Conservation (phyloP, 2,329 filamentous ascomycete species). For the Trichoderma sp. region DNA sequence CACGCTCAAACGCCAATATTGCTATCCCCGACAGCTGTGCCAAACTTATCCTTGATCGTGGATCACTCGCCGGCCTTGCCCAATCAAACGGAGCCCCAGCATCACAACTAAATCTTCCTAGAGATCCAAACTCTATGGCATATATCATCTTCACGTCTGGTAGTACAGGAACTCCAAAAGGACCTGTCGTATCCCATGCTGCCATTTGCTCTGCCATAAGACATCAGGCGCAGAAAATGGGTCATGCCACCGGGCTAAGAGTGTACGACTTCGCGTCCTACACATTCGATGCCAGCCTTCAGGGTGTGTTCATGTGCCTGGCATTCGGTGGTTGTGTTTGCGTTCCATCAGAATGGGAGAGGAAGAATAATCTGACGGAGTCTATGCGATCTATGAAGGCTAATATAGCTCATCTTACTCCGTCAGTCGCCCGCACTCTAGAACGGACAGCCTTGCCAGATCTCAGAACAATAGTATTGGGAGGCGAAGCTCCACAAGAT, state of each 20-base stretch:
- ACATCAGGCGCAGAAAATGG: background rate
- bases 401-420: slow-evolving; percentile 7
- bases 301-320: too few relatives aligned
- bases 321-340: background rate
- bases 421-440: background rate
- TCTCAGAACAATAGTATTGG: too few relatives aligned
- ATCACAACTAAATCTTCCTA: too few relatives aligned
- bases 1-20: too few relatives aligned
- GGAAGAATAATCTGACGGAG: background rate
- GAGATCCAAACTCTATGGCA: too few relatives aligned
- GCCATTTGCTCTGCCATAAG: background rate
- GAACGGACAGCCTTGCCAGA: background rate
- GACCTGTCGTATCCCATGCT: background rate
- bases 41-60: too few relatives aligned
- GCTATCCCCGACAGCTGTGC: too few relatives aligned
- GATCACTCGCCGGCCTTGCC: too few relatives aligned
- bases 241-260: background rate
- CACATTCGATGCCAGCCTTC: background rate
- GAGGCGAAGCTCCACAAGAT: too few relatives aligned
- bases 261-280: slow-evolving; percentile 15
- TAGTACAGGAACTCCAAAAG: too few relatives aligned
- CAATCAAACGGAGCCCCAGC: too few relatives aligned
- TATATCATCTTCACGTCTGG: slow-evolving; percentile 17
- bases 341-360: background rate
- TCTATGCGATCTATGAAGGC: background rate